Evolutionary conservation across 1,284 basidiomycete genomes (phyloP).

Genomic region (Melampsora americana): DNA sequence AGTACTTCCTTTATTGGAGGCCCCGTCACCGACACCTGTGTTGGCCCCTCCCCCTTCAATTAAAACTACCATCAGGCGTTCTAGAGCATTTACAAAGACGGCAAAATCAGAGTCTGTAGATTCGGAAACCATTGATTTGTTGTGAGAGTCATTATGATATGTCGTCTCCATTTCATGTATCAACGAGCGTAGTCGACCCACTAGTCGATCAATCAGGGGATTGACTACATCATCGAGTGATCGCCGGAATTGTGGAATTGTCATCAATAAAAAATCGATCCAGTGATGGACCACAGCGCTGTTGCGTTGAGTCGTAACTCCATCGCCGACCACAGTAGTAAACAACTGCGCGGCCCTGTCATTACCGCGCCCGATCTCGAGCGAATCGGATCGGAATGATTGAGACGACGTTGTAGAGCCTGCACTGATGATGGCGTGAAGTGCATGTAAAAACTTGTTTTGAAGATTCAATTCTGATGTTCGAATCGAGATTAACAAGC

Average conservation of each 20-base stretch:
- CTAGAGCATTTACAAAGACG: constrained; percentile 76
- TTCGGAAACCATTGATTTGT: constrained; percentile 46
- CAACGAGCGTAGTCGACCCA: constrained; percentile 66
- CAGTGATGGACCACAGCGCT: constrained; percentile 83
- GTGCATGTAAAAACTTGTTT: constrained; percentile 83
- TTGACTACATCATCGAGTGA: constrained; percentile 62
- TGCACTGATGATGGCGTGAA: constrained; percentile 76
- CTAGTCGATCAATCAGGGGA: constrained; percentile 76
- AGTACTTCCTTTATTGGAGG: constrained; percentile 55
- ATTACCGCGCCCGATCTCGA: constrained; percentile 14
- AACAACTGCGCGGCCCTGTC: constrained; percentile 59
- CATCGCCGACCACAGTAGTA: constrained; percentile 73
- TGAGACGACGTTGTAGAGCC: constrained; percentile 45
- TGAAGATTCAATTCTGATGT: constrained; percentile 71
- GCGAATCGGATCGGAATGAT: constrained; percentile 23
- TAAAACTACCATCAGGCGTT: constrained; percentile 67
- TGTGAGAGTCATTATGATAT: constrained; percentile 55
- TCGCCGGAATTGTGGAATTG: constrained; percentile 75
- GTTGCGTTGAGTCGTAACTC: constrained; percentile 68
- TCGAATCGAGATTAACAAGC: constrained; percentile 72
- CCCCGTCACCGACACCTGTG: constrained; percentile 50
- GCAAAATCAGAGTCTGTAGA: constrained; percentile 77
- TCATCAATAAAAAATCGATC: constrained; percentile 93
- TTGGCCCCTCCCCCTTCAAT: constrained; percentile 56
- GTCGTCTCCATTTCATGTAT: constrained; percentile 60